Conservation (phyloP, 495 filamentous ascomycete genomes). For the Neurospora sp. region DNA sequence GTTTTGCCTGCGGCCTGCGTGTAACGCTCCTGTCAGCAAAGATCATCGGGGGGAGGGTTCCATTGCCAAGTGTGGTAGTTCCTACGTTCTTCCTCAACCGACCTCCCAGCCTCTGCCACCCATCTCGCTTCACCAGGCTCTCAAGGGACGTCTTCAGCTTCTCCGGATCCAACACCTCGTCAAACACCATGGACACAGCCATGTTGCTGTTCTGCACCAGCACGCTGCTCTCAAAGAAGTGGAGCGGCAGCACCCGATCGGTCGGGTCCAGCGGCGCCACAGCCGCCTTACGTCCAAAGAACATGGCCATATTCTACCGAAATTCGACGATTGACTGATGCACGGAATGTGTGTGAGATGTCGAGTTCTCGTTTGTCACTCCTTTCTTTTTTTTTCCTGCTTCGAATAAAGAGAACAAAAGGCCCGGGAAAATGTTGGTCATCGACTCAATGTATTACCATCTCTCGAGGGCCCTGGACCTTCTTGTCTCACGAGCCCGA, state of each 20-base stretch:
- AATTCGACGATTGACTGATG: not conserved
- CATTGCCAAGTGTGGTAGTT: slow-evolving; percentile 10
- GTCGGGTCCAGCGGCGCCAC: slow-evolving; percentile 11
- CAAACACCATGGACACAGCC: slow-evolving; percentile 31
- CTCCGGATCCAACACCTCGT: slow-evolving; percentile 37
- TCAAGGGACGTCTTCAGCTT: slow-evolving; percentile 25
- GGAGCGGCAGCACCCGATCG: slow-evolving; percentile 30
- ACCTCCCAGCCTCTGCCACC: slow-evolving; percentile 33
- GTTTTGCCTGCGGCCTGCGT: slow-evolving; percentile 21
- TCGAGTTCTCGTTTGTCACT: not conserved
- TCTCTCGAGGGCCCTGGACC: not conserved
- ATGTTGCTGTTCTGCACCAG: slow-evolving; percentile 26
- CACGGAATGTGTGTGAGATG: not conserved
- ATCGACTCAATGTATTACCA: not conserved
- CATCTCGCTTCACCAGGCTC: slow-evolving; percentile 21
- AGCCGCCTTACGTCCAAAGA: slow-evolving; percentile 9
- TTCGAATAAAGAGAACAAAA: not conserved
- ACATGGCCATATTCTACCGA: slow-evolving; percentile 6
- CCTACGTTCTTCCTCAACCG: slow-evolving; percentile 24
- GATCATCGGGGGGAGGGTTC: not conserved
- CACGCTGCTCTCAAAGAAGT: slow-evolving; percentile 30
- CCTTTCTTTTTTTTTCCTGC: not conserved
- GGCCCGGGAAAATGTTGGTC: not conserved
- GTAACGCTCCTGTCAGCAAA: not conserved
- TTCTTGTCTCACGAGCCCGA: not conserved